phyloP scores from a whole-genome alignment of 495 filamentous ascomycete species.

The Lepraria neglecta region DNA sequence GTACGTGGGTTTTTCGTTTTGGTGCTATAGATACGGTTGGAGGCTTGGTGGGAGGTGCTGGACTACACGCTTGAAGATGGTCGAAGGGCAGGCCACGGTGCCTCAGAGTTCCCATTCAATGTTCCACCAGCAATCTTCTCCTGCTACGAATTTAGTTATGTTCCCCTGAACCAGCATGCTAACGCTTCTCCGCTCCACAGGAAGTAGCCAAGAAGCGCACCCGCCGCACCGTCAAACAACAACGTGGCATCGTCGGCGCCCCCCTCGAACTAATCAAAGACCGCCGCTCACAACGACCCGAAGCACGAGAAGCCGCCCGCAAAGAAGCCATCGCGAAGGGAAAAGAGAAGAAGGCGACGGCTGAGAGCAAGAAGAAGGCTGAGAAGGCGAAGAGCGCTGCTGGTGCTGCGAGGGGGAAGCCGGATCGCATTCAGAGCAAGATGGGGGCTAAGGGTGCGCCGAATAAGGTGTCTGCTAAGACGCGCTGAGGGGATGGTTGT shows the following conservation, averaged over 20 bases:
- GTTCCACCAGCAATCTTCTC: background rate
- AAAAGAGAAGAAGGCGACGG: slow-evolving; percentile 93
- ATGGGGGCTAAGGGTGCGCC: slow-evolving; percentile 90
- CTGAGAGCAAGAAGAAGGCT: slow-evolving; percentile 88
- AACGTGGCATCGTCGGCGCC: slow-evolving; percentile 98
- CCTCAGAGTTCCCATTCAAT: background rate
- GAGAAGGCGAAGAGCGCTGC: slow-evolving; percentile 97
- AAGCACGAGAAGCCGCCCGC: slow-evolving; percentile 90
- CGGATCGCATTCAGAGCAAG: slow-evolving; percentile 80
- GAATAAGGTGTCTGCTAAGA: slow-evolving; percentile 77
- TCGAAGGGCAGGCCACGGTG: background rate
- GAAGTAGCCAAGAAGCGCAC: slow-evolving; percentile 99
- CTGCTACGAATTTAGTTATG: background rate
- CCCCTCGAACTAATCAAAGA: slow-evolving; percentile 99
- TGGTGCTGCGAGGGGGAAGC: slow-evolving; percentile 64
- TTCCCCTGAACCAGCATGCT: background rate
- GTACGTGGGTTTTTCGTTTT: slow-evolving; percentile 48
- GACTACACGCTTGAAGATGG: background rate
- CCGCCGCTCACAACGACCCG: slow-evolving; percentile 84
- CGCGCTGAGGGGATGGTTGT: slow-evolving; percentile 50
- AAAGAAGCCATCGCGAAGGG: slow-evolving; percentile 83
- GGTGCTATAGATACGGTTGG: background rate
- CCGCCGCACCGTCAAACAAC: slow-evolving; percentile 94
- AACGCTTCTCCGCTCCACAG: slow-evolving; percentile 43
- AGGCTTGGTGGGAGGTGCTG: background rate